Evolutionary conservation across 108 stramenopile species (phyloP).

Genomic region (Craspedostauros australis): DNA sequence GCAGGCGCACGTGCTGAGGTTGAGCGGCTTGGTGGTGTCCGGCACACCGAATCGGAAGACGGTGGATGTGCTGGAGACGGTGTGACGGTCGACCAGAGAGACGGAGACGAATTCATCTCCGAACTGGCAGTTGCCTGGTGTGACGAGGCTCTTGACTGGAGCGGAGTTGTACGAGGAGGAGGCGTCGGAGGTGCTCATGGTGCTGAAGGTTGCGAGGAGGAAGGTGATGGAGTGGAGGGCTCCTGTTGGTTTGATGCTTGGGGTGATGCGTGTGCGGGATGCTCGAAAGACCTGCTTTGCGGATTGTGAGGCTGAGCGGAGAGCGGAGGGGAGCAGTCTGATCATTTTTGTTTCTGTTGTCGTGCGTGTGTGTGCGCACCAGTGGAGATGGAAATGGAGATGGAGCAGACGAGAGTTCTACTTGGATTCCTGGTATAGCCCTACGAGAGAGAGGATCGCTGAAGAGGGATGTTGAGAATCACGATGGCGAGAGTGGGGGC

Average conservation of each 20-base stretch:
- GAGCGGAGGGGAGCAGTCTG: too few relatives aligned
- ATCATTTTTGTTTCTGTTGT: too few relatives aligned
- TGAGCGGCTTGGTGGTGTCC: constrained; percentile 45
- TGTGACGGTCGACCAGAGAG: constrained; percentile 41
- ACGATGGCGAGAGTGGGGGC: too few relatives aligned
- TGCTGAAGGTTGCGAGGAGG: background rate
- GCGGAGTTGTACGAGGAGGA: constrained; percentile 6
- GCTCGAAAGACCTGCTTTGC: too few relatives aligned
- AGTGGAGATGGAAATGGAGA: too few relatives aligned
- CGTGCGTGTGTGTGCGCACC: too few relatives aligned
- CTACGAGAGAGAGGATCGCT: too few relatives aligned
- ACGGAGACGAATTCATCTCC: constrained; percentile 42
- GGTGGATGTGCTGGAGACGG: constrained; percentile 50
- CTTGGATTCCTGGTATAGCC: too few relatives aligned
- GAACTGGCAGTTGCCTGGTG: constrained; percentile 74
- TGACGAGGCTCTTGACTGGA: constrained; percentile 33
- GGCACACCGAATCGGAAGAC: constrained; percentile 70
- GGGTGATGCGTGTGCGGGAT: too few relatives aligned
- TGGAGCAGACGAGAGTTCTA: too few relatives aligned
- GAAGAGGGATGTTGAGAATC: too few relatives aligned
- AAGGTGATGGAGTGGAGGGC: background rate
- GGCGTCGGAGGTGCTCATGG: background rate
- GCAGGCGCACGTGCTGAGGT: constrained; percentile 85
- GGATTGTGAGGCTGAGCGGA: too few relatives aligned
- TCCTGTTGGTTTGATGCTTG: background rate